A percentile compares a stretch with the other conserved stretches of the same genome.
Evolutionary conservation across 768 basidiomycete species (phyloP).

Genomic region (Leccinum pellstonianum): DNA sequence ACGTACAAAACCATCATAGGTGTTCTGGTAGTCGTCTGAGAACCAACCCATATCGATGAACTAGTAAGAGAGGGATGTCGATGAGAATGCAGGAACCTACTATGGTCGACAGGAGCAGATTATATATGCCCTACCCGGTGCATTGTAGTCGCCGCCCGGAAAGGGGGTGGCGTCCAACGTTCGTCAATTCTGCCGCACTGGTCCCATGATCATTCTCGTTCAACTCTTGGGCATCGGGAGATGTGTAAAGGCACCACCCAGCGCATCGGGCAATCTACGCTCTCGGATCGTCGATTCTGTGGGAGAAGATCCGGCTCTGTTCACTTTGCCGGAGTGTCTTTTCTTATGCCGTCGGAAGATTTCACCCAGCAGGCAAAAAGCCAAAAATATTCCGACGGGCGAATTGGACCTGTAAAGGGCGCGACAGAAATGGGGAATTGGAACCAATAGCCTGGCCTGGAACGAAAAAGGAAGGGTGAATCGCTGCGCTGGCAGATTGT

Average conservation of each 20-base stretch:
- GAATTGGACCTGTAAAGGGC: too few species aligned
- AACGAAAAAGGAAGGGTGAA: too few species aligned
- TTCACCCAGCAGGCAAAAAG: too few species aligned
- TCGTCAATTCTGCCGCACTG: background rate
- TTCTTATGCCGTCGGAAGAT: too few species aligned
- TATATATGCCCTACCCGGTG: slow-evolving; percentile 16
- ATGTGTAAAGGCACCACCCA: background rate
- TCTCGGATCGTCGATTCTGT: background rate
- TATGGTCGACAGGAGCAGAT: background rate
- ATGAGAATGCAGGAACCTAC: background rate
- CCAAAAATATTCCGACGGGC: too few species aligned
- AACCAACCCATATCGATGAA: slow-evolving; percentile 11
- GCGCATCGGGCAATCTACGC: background rate
- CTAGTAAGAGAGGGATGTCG: slow-evolving; percentile 1
- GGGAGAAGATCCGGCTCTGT: background rate
- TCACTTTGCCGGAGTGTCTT: too few species aligned
- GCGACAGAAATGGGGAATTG: too few species aligned
- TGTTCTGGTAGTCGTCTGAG: background rate
- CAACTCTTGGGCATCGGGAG: background rate
- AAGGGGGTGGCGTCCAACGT: background rate
- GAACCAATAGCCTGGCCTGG: too few species aligned
- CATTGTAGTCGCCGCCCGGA: slow-evolving; percentile 14
- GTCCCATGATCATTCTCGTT: slow-evolving; percentile 10
- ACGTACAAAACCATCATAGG: slow-evolving; percentile 6
- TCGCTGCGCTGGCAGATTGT: too few species aligned